Base-by-base conservation (phyloP, 129 eudicot species). In the Tagetes patula region DNA sequence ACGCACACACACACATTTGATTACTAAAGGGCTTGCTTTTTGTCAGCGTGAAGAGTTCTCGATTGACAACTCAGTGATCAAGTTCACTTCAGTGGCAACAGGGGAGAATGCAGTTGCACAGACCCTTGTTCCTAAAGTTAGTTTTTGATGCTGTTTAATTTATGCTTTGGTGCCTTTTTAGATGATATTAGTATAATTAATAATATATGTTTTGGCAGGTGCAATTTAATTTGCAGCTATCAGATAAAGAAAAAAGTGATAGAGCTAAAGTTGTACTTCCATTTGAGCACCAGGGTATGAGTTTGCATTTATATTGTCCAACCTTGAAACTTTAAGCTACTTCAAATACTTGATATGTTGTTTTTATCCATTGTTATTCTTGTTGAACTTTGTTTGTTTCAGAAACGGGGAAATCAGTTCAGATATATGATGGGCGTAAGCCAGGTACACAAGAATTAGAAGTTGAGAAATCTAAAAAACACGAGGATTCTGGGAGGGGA, bases 231-330 rank as follows among this genome's bases (percentile, higher is more conserved):
- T 79, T 95, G 65, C 84, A 95, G 82, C 81, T 95, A 33, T 88
- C 99, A 33, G 97, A 95, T 65, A 91, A 88, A 85, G 99, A 95
- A 77, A 63, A 60, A 67, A 73, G 58, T 39, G 97, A 95, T 79
- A 80, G 99, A 73, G 96, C 97, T 43, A 91, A 85, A 55, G 99
- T 95, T 70, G 97, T 91, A 56, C 97, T 95, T 83, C 99, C 98
- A 48, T 95, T 95, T 84, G 97, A 95, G 71, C 97, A 95, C 88
- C 97, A 95, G 59, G 99, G 99, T 95, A 79, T 20, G 70, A 2
- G 62, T 73, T 5, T 52, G 55, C 53, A 34, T 78, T 46, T 46
- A 33, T 9, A 38, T 41, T 65, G 38, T 14, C 34, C 45, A 39
- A 64, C 48, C 1, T 62, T 4, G 42, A 62, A 37, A 13, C 11